Percentiles rank a stretch among this genome's conserved stretches.
Conservation (phyloP, 2,329 filamentous ascomycete species). For the Diplodia mutila region DNA sequence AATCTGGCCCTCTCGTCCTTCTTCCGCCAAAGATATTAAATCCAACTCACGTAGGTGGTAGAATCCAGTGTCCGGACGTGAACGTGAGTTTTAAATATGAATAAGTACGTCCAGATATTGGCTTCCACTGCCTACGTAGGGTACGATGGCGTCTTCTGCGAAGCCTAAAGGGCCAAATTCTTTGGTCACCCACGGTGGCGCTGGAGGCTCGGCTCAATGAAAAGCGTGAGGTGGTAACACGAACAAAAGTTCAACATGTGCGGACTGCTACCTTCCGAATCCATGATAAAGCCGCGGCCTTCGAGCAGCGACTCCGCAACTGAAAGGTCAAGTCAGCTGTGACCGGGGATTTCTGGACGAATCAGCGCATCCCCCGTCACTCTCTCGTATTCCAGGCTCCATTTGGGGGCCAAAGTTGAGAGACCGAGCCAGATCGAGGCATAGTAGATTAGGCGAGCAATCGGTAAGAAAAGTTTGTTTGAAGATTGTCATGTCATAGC, state of each 20-base stretch:
- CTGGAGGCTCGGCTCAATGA: neutral
- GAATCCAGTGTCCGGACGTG: too few relatives aligned
- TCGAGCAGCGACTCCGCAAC: neutral
- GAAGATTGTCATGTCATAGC: neutral
- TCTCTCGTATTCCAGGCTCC: neutral
- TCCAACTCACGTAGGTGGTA: too few relatives aligned
- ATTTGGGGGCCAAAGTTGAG: neutral
- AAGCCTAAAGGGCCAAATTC: too few relatives aligned
- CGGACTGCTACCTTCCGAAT: neutral
- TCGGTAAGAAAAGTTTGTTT: neutral
- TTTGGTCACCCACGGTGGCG: too few relatives aligned
- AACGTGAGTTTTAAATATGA: too few relatives aligned
- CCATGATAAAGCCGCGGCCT: neutral
- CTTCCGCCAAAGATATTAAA: too few relatives aligned
- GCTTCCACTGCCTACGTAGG: too few relatives aligned
- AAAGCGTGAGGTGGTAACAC: neutral
- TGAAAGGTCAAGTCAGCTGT: neutral
- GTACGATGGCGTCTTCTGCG: too few relatives aligned
- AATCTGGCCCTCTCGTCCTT: too few relatives aligned
- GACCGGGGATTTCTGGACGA: neutral
- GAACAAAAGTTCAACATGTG: neutral
- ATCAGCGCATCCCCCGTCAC: neutral
- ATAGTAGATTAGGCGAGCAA: neutral
- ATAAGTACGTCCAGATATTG: too few relatives aligned
- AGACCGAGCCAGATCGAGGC: neutral